Evolutionary conservation across 805 yeast species (phyloP).

Genomic region (Candida michaelii): DNA sequence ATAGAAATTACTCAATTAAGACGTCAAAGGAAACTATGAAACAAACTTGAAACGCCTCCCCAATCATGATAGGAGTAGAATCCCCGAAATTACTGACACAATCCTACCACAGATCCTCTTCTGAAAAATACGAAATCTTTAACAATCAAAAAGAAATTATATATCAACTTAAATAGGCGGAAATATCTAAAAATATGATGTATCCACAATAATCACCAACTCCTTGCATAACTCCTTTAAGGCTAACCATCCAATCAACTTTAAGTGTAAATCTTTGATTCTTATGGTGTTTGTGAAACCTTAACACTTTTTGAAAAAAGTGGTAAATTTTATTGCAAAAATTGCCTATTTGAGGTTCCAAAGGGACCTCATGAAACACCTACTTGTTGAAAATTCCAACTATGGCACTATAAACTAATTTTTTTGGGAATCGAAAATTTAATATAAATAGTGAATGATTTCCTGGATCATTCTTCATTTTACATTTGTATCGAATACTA

Average conservation of each 20-base stretch:
- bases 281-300: background rate
- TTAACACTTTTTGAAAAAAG: background rate
- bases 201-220: background rate
- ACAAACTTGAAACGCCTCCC: background rate
- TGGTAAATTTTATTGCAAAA: constrained; percentile 2
- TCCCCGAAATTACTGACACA: no score
- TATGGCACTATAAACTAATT: background rate
- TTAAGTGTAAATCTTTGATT: background rate
- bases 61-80: no score
- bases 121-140: background rate
- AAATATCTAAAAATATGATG: background rate
- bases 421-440: background rate
- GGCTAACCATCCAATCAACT: background rate
- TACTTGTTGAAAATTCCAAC: background rate
- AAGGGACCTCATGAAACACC: constrained; percentile 10
- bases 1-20: background rate
- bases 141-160: background rate
- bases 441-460: background rate
- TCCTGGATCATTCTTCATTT: constrained; percentile 1
- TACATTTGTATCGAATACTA: background rate
- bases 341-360: constrained; percentile 16
- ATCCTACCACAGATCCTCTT: no score
- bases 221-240: background rate
- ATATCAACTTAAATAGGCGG: background rate
- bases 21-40: background rate